Conservation (phyloP, 2,329 filamentous ascomycete species). For the Stylonectria norvegica region DNA sequence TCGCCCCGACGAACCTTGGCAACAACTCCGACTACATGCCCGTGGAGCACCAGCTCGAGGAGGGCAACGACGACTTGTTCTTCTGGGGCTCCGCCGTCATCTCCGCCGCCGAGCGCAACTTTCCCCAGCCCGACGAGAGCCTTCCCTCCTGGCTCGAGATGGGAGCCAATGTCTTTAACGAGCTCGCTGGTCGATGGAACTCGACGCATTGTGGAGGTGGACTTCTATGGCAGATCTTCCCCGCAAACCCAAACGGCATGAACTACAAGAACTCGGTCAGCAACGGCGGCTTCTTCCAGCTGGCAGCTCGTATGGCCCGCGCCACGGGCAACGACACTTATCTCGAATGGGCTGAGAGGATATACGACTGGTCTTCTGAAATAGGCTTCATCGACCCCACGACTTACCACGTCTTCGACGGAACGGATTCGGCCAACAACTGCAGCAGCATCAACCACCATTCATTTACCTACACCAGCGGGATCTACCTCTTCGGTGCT, state of each 20-base stretch:
- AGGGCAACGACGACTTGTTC: slow-evolving; percentile 72
- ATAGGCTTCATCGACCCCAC: slow-evolving; percentile 55
- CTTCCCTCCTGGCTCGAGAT: slow-evolving; percentile 65
- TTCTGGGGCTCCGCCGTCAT: slow-evolving; percentile 70
- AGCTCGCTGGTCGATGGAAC: slow-evolving; percentile 69
- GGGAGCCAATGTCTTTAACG: slow-evolving; percentile 68
- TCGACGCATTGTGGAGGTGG: slow-evolving; percentile 64
- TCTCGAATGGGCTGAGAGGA: slow-evolving; percentile 60
- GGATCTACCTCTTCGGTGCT: slow-evolving; percentile 63
- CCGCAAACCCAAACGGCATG: slow-evolving; percentile 68
- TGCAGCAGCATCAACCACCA: slow-evolving; percentile 52
- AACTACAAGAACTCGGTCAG: slow-evolving; percentile 80
- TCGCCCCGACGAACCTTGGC: slow-evolving; percentile 54
- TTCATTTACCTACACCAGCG: slow-evolving; percentile 64
- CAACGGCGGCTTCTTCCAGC: slow-evolving; percentile 80
- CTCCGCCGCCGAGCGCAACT: slow-evolving; percentile 65
- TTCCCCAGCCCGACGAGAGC: slow-evolving; percentile 55
- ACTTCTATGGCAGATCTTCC: slow-evolving; percentile 77
- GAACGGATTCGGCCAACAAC: slow-evolving; percentile 51
- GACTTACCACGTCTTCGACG: slow-evolving; percentile 57
- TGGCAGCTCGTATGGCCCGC: slow-evolving; percentile 71
- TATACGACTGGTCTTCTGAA: slow-evolving; percentile 62
- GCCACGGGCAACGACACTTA: slow-evolving; percentile 66
- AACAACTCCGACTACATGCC: slow-evolving; percentile 59
- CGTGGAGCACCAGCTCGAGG: slow-evolving; percentile 51